Percentiles rank a stretch among this genome's conserved stretches.
Conservation (phyloP, 495 filamentous ascomycete species). For the Aspergillus sclerotioniger region DNA sequence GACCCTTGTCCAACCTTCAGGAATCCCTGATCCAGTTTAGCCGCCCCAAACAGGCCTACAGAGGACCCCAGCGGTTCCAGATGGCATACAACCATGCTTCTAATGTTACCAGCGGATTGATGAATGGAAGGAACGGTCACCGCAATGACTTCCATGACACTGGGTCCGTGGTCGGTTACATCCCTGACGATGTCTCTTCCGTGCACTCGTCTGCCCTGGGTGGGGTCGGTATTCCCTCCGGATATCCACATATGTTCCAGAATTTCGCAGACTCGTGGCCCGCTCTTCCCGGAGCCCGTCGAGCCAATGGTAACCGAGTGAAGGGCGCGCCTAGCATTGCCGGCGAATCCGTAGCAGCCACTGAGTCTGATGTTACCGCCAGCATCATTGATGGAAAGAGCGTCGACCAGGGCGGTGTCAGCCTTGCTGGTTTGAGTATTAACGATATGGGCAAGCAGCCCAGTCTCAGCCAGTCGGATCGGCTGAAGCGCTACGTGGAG, state of each 20-base stretch:
- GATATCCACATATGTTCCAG: conserved; percentile 94
- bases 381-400: conserved; percentile 68
- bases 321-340: conserved; percentile 75
- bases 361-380: conserved; percentile 78
- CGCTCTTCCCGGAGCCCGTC: conserved; percentile 60
- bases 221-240: conserved; percentile 73
- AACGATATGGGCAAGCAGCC: conserved; percentile 74
- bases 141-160: conserved; percentile 78
- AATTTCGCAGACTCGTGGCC: conserved; percentile 92
- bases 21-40: conserved; percentile 94
- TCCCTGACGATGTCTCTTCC: conserved; percentile 95
- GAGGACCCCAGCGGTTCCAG: conserved; percentile 84
- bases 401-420: conserved; percentile 80
- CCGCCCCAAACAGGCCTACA: conserved; percentile 86
- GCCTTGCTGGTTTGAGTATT: conserved; percentile 74
- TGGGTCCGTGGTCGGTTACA: conserved; percentile 86
- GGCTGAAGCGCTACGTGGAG: conserved; percentile 85
- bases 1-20: conserved; percentile 93
- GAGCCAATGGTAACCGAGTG: conserved; percentile 58
- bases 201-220: conserved; percentile 90
- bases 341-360: conserved; percentile 85
- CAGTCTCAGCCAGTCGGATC: conserved; percentile 81
- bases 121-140: conserved; percentile 50
- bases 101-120: conserved; percentile 49
- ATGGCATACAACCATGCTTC: conserved; percentile 73